Conservation (phyloP, 345 rosid species). For the Citrus trifoliata region DNA sequence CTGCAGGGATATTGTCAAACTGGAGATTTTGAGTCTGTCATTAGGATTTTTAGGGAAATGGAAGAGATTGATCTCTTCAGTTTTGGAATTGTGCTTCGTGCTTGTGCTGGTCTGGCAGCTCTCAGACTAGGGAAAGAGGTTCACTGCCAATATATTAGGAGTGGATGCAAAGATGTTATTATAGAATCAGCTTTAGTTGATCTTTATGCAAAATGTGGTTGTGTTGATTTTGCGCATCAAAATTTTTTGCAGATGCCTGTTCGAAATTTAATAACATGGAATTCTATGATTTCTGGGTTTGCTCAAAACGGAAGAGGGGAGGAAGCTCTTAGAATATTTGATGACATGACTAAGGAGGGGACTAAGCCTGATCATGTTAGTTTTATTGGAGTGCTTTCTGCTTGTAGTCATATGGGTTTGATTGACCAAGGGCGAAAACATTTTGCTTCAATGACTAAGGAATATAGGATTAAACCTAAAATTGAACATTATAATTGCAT, state of each 20-base stretch:
- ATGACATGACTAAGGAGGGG: slow-evolving; percentile 53
- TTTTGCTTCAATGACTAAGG: slow-evolving; percentile 50
- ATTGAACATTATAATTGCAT: slow-evolving; percentile 85
- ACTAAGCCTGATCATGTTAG: slow-evolving; percentile 72
- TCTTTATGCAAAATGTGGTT: slow-evolving; percentile 87
- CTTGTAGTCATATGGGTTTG: slow-evolving; percentile 83
- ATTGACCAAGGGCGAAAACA: slow-evolving; percentile 57
- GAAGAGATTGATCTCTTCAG: slow-evolving; percentile 58
- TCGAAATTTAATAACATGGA: slow-evolving; percentile 77
- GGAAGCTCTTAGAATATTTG: slow-evolving; percentile 60
- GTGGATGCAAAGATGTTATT: slow-evolving; percentile 64
- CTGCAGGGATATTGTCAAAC: slow-evolving; percentile 82
- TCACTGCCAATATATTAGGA: slow-evolving; percentile 81
- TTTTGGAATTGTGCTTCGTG: slow-evolving; percentile 83
- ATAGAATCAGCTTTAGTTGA: slow-evolving; percentile 87
- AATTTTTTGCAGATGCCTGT: slow-evolving; percentile 48
- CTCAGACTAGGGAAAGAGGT: slow-evolving; percentile 79
- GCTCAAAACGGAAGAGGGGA: slow-evolving; percentile 85
- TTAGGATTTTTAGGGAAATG: slow-evolving; percentile 58
- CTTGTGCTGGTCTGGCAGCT: slow-evolving; percentile 81
- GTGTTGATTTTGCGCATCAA: slow-evolving; percentile 53
- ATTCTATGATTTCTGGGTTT: slow-evolving; percentile 74
- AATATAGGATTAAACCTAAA: slow-evolving; percentile 60
- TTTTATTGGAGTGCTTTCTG: slow-evolving; percentile 78
- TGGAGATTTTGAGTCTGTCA: slow-evolving; percentile 52